Conservation (phyloP, 345 rosid species). For the Trapa incisa region DNA sequence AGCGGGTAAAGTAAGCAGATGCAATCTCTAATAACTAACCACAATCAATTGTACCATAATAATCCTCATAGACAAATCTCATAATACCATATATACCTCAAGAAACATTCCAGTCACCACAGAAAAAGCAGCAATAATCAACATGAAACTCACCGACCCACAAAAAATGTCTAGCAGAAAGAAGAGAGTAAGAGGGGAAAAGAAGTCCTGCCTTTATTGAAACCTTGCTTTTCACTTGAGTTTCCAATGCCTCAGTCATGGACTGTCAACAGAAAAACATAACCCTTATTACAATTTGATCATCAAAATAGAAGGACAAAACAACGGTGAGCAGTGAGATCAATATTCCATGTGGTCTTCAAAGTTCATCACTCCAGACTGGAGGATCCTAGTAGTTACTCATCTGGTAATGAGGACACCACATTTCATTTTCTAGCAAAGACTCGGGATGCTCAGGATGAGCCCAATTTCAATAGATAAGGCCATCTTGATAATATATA, state of each 20-base stretch:
- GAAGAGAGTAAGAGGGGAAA: background rate
- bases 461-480: no score
- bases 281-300: background rate
- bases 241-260: constrained; percentile 91
- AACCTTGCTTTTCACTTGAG: constrained; percentile 90
- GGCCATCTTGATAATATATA: no score
- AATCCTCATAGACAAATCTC: background rate
- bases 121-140: background rate
- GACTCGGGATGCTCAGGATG: no score
- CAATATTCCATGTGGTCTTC: no score
- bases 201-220: constrained; percentile 43
- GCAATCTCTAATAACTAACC: no score
- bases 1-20: background rate
- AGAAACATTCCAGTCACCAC: background rate
- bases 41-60: background rate
- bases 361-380: no score
- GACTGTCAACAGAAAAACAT: constrained; percentile 33
- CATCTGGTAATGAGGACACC: no score
- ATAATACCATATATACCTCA: background rate
- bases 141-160: background rate
- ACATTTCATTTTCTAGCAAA: no score
- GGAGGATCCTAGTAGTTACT: no score
- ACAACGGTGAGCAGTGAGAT: no score
- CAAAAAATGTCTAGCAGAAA: background rate
- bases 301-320: no score